Evolutionary conservation across 148 eudicot genomes (phyloP), one percentile per base, ranked within the genome.

Genomic region (Persicaria tinctoria): DNA sequence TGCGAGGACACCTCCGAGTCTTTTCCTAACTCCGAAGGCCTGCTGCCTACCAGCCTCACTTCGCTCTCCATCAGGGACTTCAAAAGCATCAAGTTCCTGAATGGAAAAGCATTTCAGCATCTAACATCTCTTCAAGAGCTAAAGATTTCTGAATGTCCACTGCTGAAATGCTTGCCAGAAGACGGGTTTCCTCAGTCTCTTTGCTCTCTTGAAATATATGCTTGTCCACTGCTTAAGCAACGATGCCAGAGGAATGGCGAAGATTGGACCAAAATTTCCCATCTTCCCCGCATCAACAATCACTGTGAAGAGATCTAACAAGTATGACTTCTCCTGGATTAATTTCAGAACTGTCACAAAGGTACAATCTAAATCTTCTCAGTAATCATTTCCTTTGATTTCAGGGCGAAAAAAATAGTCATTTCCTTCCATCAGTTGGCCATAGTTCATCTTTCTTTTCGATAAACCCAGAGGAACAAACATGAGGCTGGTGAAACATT

Each of bases 241-340:
- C 14, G 17, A 18, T 55, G 59, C 59, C 59, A 55, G 59, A 16
- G n/a, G 59, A 16, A 55, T 5, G 59, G 59, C 5, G 59, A 55
- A 55, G 59, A 55, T 16, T 55, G 59, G 59, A 17, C 59, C 59
- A 55, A 55, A n/a, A 55, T 55, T 55, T 55, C 59, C 20, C 59
- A 55, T 55, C 59, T 55, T 55, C 59, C 59, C 5, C 59, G 17
- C 59, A 55, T 55, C 59, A 17, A 5, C 18, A 55, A 14, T 55
- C 59, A 55, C 23, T 6, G 6, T n/a, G 59, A 55, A 16, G 59
- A 55, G 5, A 55, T 55, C 14, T 55, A n/a, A 55, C 59, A 55
- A 55, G 6, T 51, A 14, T 51, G 5, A 32, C 41, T 32, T 32
- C 2, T 32, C 41, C 41, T 32, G 41, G 41, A 32, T 32, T 32